A percentile compares a stretch with the other conserved stretches of the same genome.
Conservation (phyloP, 2,329 filamentous ascomycete species). For the Alternaria arbusti region DNA sequence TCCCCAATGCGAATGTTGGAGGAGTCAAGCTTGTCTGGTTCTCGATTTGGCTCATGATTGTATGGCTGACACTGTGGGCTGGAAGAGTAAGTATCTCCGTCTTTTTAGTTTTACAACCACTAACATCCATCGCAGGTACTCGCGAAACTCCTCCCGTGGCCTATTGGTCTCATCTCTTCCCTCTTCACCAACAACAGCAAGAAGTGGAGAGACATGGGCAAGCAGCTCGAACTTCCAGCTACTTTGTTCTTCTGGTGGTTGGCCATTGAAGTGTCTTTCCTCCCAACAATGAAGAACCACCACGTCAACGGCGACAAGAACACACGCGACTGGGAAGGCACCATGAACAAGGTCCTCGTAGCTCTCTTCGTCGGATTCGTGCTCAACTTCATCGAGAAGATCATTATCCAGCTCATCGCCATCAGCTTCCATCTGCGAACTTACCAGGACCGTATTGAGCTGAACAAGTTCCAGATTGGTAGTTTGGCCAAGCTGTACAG, state of each 20-base stretch:
- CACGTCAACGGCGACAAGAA: conserved; percentile 60
- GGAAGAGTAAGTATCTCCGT: conserved; percentile 56
- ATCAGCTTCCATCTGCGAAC: conserved; percentile 91
- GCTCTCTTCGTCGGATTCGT: conserved; percentile 79
- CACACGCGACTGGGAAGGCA: conserved; percentile 72
- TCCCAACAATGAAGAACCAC: conserved; percentile 78
- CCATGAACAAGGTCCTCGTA: conserved; percentile 85
- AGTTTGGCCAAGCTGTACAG: conserved; percentile 69
- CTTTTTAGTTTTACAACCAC: not conserved
- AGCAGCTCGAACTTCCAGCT: conserved; percentile 81
- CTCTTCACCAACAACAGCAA: conserved; percentile 85
- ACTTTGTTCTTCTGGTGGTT: conserved; percentile 94
- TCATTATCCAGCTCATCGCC: conserved; percentile 92
- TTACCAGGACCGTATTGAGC: conserved; percentile 86
- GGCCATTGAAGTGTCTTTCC: conserved; percentile 82
- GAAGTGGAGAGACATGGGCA: conserved; percentile 91
- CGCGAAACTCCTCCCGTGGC: conserved; percentile 68
- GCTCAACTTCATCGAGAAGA: conserved; percentile 88
- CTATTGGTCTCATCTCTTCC: conserved; percentile 69
- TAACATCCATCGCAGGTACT: conserved; percentile 55
- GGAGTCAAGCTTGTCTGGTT: conserved; percentile 88
- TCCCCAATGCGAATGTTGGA: conserved; percentile 68
- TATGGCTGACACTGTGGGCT: conserved; percentile 91
- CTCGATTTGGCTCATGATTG: conserved; percentile 90
- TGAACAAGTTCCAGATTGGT: conserved; percentile 89